Conservation (phyloP, 768 basidiomycete species). For the Lentinula guzmanii region DNA sequence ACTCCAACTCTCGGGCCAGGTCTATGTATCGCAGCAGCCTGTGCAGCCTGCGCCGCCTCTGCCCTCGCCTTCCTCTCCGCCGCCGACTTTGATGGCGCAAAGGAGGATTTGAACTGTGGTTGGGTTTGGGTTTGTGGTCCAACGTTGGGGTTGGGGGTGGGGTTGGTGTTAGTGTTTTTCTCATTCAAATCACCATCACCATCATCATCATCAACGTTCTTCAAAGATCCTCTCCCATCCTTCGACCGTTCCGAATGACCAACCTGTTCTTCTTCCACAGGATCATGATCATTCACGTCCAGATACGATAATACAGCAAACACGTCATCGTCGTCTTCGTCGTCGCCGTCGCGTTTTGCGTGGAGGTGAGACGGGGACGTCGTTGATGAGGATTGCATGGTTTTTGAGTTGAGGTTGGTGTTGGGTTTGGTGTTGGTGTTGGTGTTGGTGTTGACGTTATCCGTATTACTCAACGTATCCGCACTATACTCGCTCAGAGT, state of each 20-base stretch:
- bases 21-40: slow-evolving; percentile 68
- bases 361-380: background rate
- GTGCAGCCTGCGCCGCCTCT: slow-evolving; percentile 79
- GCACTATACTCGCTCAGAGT: background rate
- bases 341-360: slow-evolving; percentile 20
- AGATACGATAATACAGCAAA: slow-evolving; percentile 77
- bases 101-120: slow-evolving; percentile 72
- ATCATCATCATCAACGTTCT: too few species aligned
- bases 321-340: slow-evolving; percentile 48
- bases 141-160: slow-evolving; percentile 17
- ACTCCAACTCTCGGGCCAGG: slow-evolving; percentile 51
- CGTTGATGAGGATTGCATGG: background rate
- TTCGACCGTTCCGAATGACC: background rate
- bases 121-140: slow-evolving; percentile 11
- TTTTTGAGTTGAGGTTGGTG: background rate
- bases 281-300: slow-evolving; percentile 38
- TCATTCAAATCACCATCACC: too few species aligned
- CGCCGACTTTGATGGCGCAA: slow-evolving; percentile 80
- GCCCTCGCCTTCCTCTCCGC: slow-evolving; percentile 79
- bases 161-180: too few species aligned
- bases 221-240: too few species aligned
- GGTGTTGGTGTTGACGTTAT: background rate
- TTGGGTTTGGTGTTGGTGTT: background rate
- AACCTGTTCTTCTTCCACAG: slow-evolving; percentile 18
- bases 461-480: background rate